Evolutionary conservation across 768 basidiomycete genomes (phyloP).

Genomic region (Piloderma croceum): DNA sequence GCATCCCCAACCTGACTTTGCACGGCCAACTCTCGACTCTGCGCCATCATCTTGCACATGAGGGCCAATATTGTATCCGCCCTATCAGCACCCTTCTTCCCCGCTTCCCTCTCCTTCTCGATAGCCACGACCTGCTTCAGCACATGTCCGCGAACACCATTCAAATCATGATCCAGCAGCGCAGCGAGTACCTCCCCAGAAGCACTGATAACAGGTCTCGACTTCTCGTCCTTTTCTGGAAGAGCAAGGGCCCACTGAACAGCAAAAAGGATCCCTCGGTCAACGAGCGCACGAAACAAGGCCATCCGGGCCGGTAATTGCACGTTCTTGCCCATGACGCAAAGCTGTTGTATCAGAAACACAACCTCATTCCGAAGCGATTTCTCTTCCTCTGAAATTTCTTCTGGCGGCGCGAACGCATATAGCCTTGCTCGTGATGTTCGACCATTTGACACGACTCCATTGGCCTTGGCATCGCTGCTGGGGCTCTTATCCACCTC

Average conservation of each 20-base stretch:
- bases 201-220: conserved; percentile 63
- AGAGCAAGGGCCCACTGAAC: conserved; percentile 88
- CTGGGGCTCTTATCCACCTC: conserved; percentile 21
- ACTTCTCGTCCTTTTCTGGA: conserved; percentile 47
- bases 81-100: conserved; percentile 52
- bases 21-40: conserved; percentile 76
- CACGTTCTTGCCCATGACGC: conserved; percentile 94
- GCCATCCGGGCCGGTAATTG: conserved; percentile 81
- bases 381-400: conserved; percentile 50
- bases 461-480: conserved; percentile 36
- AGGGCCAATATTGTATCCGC: conserved; percentile 72
- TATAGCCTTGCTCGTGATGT: conserved; percentile 25
- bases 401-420: conserved; percentile 53
- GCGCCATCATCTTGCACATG: conserved; percentile 71
- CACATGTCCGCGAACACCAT: conserved; percentile 79
- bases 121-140: conserved; percentile 75
- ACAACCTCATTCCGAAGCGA: conserved; percentile 70
- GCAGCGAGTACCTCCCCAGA: conserved; percentile 82
- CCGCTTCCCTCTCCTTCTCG: conserved; percentile 55
- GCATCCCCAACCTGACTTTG: conserved; percentile 91
- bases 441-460: conserved; percentile 28
- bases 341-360: conserved; percentile 84
- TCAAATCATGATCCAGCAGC: conserved; percentile 86
- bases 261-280: conserved; percentile 84
- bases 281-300: conserved; percentile 82